Percentiles rank a stretch among this genome's conserved stretches.
Conservation (phyloP, 495 filamentous ascomycete species). For the Evansstolkia leycettana region DNA sequence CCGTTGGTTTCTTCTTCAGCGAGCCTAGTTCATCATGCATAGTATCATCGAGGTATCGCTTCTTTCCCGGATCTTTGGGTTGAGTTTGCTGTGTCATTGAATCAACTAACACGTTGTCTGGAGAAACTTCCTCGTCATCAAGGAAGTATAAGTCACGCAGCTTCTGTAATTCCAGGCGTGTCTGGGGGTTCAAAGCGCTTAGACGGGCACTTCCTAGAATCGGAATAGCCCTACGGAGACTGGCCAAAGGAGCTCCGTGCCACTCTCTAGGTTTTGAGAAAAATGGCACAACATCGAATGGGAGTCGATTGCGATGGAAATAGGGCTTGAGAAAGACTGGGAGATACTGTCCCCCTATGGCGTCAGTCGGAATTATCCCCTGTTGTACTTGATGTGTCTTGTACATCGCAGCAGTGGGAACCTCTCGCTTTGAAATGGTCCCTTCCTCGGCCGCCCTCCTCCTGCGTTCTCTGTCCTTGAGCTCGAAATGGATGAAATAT, state of each 20-base stretch:
- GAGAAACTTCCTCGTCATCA: not conserved
- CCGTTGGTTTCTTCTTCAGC: no score
- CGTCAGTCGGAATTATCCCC: not conserved
- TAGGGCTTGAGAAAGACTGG: not conserved
- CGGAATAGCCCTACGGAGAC: not conserved
- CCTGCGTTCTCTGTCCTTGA: slow-evolving; percentile 3
- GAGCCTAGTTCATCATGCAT: no score
- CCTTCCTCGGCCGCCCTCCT: not conserved
- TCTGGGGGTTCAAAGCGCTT: not conserved
- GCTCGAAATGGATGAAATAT: slow-evolving; percentile 8
- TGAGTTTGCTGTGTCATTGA: not conserved
- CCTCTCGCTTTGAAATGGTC: not conserved
- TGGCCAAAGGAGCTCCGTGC: not conserved
- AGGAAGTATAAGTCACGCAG: slow-evolving; percentile 1
- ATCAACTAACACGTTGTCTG: no score
- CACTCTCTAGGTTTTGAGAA: not conserved
- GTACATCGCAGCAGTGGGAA: not conserved
- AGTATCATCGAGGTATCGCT: not conserved
- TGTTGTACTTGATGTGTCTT: not conserved
- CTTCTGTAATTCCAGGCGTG: not conserved
- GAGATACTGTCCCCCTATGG: not conserved
- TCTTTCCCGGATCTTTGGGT: not conserved
- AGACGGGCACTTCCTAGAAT: not conserved
- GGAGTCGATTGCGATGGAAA: not conserved
- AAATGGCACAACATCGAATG: not conserved